These are phyloP conservation scores for Pichiaceae sp. DNA, from an alignment of 1,139 yeast genomes.

Conservation along the genomic window DNA sequence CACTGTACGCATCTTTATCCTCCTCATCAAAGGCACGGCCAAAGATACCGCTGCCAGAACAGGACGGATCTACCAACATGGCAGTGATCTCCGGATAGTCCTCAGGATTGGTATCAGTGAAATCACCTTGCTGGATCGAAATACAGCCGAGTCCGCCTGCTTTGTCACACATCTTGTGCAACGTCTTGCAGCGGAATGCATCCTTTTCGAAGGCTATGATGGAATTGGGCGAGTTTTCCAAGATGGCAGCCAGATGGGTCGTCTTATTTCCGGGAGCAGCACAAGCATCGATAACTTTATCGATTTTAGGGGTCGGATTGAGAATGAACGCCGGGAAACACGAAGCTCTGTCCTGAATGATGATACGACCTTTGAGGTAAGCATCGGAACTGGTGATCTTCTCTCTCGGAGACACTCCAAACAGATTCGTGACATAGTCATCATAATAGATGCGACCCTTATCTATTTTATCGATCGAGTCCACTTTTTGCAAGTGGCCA, in stretches of 20 bases:
- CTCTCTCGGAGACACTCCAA: conserved; percentile 74
- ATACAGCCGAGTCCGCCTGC: conserved; percentile 71
- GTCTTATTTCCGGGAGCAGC: conserved; percentile 99
- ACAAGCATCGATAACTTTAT: conserved; percentile 78
- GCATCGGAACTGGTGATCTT: conserved; percentile 56
- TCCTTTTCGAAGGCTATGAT: conserved; percentile 89
- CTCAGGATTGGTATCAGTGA: conserved; percentile 57
- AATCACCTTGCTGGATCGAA: conserved; percentile 73
- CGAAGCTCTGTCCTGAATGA: conserved; percentile 93
- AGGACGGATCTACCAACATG: conserved; percentile 88
- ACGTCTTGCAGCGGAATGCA: conserved; percentile 56
- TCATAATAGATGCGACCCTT: conserved; percentile 65
- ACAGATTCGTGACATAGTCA: conserved; percentile 60
- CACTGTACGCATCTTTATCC: conserved; percentile 28
- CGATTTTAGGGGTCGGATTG: conserved; percentile 43
- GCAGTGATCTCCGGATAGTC: conserved; percentile 67
- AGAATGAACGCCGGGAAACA: conserved; percentile 91
- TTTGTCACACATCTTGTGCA: conserved; percentile 66
- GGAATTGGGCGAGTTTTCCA: conserved; percentile 25
- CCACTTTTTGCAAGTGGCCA: conserved; percentile 39
- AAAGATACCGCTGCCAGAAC: conserved; percentile 96
- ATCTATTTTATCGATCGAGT: conserved; percentile 35
- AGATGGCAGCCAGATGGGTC: conserved; percentile 76
- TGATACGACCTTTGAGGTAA: conserved; percentile 67
- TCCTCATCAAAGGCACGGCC: conserved; percentile 63